phyloP scores from a whole-genome alignment of 306 rosid species.

The Rosa lucieae region DNA sequence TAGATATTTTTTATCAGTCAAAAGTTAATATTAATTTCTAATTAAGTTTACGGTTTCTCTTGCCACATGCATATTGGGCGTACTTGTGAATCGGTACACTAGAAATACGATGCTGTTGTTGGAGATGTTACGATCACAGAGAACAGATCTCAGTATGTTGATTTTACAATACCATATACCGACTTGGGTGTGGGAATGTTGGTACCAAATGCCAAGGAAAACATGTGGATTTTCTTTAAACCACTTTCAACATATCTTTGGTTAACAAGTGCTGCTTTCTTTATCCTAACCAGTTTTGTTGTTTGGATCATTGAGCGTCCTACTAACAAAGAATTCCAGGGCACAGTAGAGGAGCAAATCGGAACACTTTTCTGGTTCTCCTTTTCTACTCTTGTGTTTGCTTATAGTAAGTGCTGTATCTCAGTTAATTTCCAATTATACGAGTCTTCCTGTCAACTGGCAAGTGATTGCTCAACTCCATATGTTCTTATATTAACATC shows the following conservation, averaged over 20 bases:
- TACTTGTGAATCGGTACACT: not conserved
- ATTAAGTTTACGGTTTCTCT: not conserved
- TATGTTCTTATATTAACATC: too few species aligned
- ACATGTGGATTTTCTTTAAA: constrained; percentile 9
- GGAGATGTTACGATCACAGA: constrained; percentile 15
- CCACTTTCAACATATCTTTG: constrained; percentile 10
- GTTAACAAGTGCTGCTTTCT: constrained; percentile 13
- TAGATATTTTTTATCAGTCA: too few species aligned
- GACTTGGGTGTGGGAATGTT: constrained; percentile 9
- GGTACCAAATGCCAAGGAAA: not conserved
- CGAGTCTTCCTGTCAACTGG: too few species aligned
- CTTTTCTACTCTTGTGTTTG: constrained; percentile 18
- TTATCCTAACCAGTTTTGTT: constrained; percentile 9
- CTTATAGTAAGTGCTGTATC: constrained; percentile 15
- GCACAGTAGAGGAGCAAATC: not conserved
- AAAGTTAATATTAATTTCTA: too few species aligned
- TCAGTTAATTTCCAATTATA: too few species aligned
- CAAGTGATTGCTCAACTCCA: too few species aligned
- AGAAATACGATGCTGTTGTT: constrained; percentile 12
- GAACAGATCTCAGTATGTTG: constrained; percentile 15
- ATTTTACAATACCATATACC: constrained; percentile 13
- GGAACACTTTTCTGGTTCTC: constrained; percentile 21
- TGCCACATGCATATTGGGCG: not conserved
- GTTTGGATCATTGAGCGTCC: constrained; percentile 23
- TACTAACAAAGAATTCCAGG: constrained; percentile 8